Base-by-base conservation (phyloP, 2,329 filamentous ascomycete genomes). In the Trichoderma sp. region DNA sequence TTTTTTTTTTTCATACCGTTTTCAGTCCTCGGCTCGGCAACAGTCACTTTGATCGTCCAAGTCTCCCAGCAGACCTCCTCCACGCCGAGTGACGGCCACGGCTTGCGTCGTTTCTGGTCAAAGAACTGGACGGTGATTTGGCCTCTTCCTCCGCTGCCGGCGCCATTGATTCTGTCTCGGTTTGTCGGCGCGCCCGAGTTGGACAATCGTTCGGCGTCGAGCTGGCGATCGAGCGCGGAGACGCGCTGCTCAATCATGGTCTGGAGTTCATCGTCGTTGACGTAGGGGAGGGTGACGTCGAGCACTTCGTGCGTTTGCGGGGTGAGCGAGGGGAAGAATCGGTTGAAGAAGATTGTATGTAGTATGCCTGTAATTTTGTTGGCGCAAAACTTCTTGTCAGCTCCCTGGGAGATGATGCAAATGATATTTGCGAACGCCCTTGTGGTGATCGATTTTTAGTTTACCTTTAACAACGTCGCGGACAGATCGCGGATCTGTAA, bases 331-430 rank as follows among this genome's bases (percentile, higher is more conserved):
- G 93, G 93, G 84, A 98, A 97, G 87, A 95, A 97, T 77, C 96
- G 91, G 83, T 97, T 94, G 86, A 98, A 98, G 88, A 98, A 99
- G 79, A 98, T 97, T 61, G 94, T 96, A 80, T 97, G 94, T 60
- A 98, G 87, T 78, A 97, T 92, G 72, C 92, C 95, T 97, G 75
- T 66, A 34, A 6, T 46, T 55, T 28, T 16, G 30, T 39, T n/a
- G 39, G 39, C 39, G 18, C 39, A 43, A 18, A 43, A 18, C 18
- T 32, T 32, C 8, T 56, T 8, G 61, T 65, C n/a, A 65, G 61
- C 51, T 11, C 21, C 39, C 26, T 10, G 51, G 28, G 30, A 28
- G 16, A 39, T 30, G 3, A 18, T 51, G 39, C 4, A 11, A 30
- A 30, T 30, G 7, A 30, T 13, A 11, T 16, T 5, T 32, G n/a